Evolutionary conservation across 202 grass and related monocot species (phyloP).

Genomic region (Alloteropsis angusta): DNA sequence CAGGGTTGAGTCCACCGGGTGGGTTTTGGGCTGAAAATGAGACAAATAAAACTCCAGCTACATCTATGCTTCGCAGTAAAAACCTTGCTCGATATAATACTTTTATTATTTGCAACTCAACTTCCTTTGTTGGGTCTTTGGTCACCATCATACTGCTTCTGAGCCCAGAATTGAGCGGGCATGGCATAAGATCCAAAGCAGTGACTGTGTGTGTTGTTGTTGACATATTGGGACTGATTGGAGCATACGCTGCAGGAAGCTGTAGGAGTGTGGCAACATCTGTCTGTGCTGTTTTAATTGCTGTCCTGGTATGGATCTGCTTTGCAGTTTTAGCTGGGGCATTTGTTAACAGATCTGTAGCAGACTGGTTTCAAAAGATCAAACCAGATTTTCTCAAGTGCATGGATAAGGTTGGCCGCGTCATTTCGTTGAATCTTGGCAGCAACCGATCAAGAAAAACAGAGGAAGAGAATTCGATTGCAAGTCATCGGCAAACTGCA

Average conservation of each 20-base stretch:
- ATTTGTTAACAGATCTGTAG: not conserved
- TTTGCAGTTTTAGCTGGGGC: not conserved
- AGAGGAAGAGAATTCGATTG: not conserved
- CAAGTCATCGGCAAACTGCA: not conserved
- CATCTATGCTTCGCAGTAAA: constrained; percentile 22
- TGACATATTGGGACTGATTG: constrained; percentile 13
- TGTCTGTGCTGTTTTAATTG: constrained; percentile 5
- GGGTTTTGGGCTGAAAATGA: constrained; percentile 40
- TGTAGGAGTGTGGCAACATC: constrained; percentile 15
- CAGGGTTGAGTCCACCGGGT: constrained; percentile 30
- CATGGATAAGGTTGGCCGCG: not conserved
- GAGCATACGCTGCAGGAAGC: constrained; percentile 35
- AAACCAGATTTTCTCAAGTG: not conserved
- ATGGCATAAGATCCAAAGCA: constrained; percentile 33
- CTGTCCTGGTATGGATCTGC: constrained; percentile 9
- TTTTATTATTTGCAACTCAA: constrained; percentile 33
- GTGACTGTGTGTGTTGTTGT: constrained; percentile 20
- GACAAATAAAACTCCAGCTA: constrained; percentile 9
- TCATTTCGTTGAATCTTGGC: not conserved
- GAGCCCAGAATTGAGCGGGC: constrained; percentile 22
- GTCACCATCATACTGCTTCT: constrained; percentile 51
- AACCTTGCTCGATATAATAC: not conserved
- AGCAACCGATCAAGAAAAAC: not conserved
- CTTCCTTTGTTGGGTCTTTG: constrained; percentile 48
- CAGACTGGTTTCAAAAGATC: not conserved